These are phyloP conservation scores for Astrothelium subdiscretum DNA, from an alignment of 495 filamentous ascomycete genomes.

Conservation along the genomic window DNA sequence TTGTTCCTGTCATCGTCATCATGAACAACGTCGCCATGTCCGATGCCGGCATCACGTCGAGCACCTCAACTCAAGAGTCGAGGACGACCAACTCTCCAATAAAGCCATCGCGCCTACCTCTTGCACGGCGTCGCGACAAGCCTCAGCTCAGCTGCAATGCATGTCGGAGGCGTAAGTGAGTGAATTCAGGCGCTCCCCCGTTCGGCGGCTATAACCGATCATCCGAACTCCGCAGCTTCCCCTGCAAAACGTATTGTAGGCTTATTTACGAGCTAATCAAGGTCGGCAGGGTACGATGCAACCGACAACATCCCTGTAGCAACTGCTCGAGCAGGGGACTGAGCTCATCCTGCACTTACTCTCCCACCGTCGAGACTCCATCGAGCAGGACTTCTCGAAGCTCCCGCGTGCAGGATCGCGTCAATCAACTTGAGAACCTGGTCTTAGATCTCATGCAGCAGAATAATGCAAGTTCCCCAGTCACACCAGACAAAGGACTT, in stretches of 20 bases:
- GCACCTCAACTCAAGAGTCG: not conserved
- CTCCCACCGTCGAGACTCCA: not conserved
- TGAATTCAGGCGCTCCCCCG: too few species aligned
- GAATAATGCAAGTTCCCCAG: constrained; percentile 7
- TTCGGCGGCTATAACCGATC: too few species aligned
- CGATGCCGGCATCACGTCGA: too few species aligned
- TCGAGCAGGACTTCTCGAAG: not conserved
- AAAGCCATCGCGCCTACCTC: not conserved
- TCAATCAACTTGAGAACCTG: constrained; percentile 24
- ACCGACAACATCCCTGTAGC: not conserved
- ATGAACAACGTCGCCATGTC: too few species aligned
- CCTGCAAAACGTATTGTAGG: not conserved
- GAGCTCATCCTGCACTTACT: not conserved
- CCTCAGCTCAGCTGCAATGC: not conserved
- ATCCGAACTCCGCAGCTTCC: too few species aligned
- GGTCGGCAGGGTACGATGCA: not conserved
- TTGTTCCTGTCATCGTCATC: too few species aligned
- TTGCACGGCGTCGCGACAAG: not conserved
- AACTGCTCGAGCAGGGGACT: not conserved
- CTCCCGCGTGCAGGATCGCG: constrained; percentile 20
- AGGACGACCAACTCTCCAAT: not conserved
- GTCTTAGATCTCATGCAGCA: constrained; percentile 18
- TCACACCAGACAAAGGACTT: not conserved
- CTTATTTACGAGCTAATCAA: too few species aligned
- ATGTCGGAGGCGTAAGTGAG: not conserved